Evolutionary conservation across 2,329 filamentous ascomycete genomes (phyloP).

Genomic region (Intubia oerlemansii): DNA sequence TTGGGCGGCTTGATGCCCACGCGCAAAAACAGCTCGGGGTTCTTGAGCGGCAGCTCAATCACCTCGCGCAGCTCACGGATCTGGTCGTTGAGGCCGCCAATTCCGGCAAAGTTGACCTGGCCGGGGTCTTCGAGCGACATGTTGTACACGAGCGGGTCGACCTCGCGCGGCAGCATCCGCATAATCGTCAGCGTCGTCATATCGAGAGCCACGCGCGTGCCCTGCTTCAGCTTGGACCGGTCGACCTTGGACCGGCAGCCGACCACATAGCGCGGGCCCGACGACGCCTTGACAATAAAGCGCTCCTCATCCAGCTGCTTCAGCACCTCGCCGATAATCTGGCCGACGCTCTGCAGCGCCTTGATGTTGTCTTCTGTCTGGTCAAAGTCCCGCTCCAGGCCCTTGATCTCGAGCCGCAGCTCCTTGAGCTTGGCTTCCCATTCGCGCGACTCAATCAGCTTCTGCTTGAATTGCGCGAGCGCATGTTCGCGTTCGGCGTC

Average conservation of each 20-base stretch:
- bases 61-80: constrained; percentile 94
- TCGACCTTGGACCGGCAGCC: constrained; percentile 97
- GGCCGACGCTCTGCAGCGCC: constrained; percentile 91
- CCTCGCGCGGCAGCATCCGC: constrained; percentile 97
- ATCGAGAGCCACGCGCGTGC: constrained; percentile 88
- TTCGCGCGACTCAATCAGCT: constrained; percentile 85
- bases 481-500: constrained; percentile 45
- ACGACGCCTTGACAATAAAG: constrained; percentile 98
- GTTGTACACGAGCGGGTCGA: constrained; percentile 97
- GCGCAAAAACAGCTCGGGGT: constrained; percentile 88
- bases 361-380: constrained; percentile 99
- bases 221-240: constrained; percentile 92
- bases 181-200: constrained; percentile 99
- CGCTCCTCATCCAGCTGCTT: constrained; percentile 98
- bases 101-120: constrained; percentile 92
- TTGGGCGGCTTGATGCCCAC: constrained; percentile 98
- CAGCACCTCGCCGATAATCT: constrained; percentile 97
- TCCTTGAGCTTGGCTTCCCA: constrained; percentile 97
- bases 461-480: constrained; percentile 57
- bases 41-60: constrained; percentile 94
- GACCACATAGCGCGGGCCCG: constrained; percentile 90
- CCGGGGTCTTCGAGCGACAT: constrained; percentile 98
- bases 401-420: constrained; percentile 87
- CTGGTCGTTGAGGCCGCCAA: constrained; percentile 94
- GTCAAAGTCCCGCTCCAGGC: constrained; percentile 83